Base-by-base conservation (phyloP, 768 basidiomycete species). In the Leucosporidium creatinivorum region DNA sequence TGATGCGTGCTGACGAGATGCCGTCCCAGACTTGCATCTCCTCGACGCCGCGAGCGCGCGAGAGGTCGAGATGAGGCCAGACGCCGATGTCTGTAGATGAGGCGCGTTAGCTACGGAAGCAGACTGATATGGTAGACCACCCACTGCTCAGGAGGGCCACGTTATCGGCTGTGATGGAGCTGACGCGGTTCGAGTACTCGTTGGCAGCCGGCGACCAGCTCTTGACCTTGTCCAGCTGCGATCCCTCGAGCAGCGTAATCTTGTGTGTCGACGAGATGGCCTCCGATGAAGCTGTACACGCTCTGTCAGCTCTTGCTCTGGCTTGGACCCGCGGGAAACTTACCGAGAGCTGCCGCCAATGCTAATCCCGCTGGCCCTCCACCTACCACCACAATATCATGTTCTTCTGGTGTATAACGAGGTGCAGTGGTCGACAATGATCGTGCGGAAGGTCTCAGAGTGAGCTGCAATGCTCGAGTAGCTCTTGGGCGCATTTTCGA, bases 341-440 rank as follows among this genome's bases (percentile, higher is more conserved):
- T 76, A 94, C 93, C 84, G 10, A 99, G 81, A 44, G 91, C 90
- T 75, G 85, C 86, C 4, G 92, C 93, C 47, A 99, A 80, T 18
- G 93, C 89, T 50, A 99, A 82, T 5, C 96, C 96, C 6, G 85
- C 90, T 30, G 91, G 93, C 2, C 93, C 94, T 31, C 91, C 96
- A 23, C 96, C 94, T 30, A 98, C 90, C 73, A 98, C 89, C 26
- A 94, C 89, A 44, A 98, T 83, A 77, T 98, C 96, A 71, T 84
- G 86, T 48, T 76, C 75, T 61, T 80, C 75, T 6, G 75, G 69
- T 4, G 57, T 48, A 13, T 17, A 17, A 15, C 39, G 39, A 44
- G 39, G 39, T 44, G 39, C 39, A 44, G 39, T 44, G 15, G 39
- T 44, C 6, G 39, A 44, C 8, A 44, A 17, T 44, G 39, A 44